These are phyloP conservation scores for Tarenaya hassleriana DNA, from an alignment of 345 rosid genomes.

Conservation along the genomic window DNA sequence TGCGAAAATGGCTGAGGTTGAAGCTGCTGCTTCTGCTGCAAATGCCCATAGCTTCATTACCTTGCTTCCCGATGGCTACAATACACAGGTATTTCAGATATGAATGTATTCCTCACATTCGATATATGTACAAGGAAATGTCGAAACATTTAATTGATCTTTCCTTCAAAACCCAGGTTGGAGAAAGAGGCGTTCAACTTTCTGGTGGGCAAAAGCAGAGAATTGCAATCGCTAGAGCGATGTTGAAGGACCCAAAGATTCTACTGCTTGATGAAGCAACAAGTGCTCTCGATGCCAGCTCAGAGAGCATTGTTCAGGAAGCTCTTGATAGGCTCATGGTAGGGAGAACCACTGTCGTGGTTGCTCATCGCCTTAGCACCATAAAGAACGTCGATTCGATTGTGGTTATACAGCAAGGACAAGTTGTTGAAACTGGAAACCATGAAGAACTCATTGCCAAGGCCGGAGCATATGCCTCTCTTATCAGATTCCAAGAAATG, in stretches of 20 bases:
- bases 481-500: constrained; percentile 94
- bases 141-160: not conserved
- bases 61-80: constrained; percentile 90
- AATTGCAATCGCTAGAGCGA: constrained; percentile 97
- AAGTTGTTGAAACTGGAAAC: constrained; percentile 93
- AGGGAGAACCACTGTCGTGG: constrained; percentile 94
- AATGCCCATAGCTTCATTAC: constrained; percentile 93
- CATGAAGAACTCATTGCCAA: constrained; percentile 84
- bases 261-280: constrained; percentile 98
- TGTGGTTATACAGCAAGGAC: constrained; percentile 95
- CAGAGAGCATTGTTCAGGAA: constrained; percentile 98
- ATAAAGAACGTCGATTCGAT: constrained; percentile 87
- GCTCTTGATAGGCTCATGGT: constrained; percentile 96
- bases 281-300: constrained; percentile 96
- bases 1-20: constrained; percentile 85
- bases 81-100: constrained; percentile 71
- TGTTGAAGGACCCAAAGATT: constrained; percentile 92
- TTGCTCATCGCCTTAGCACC: constrained; percentile 96
- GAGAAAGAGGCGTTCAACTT: constrained; percentile 95
- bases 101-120: not conserved
- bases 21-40: constrained; percentile 89
- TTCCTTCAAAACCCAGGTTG: constrained; percentile 45
- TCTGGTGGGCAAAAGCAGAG: constrained; percentile 99
- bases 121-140: not conserved
- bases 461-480: constrained; percentile 80